Conservation (phyloP, 805 yeast genomes). For the Candida cerambycidarum region DNA sequence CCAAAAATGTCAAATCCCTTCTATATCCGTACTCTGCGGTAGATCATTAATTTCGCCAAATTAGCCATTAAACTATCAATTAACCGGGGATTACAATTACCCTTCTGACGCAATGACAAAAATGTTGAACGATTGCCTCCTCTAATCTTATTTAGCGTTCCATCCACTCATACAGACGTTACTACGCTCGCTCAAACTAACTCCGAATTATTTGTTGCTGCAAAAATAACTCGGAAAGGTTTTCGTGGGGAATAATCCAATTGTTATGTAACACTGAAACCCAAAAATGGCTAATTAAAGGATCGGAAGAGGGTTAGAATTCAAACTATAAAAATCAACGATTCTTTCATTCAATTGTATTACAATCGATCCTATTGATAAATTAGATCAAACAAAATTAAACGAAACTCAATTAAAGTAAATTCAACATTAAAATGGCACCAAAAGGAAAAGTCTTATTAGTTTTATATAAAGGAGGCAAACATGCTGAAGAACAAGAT, state of each 20-base stretch:
- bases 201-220: conserved; percentile 2
- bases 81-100: too few relatives aligned
- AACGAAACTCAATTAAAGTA: too few relatives aligned
- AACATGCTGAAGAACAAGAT: conserved; percentile 60
- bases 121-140: too few relatives aligned
- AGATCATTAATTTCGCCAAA: too few relatives aligned
- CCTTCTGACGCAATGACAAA: too few relatives aligned
- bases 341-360: background rate
- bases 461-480: conserved; percentile 58
- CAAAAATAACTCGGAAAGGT: conserved; percentile 7
- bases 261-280: background rate
- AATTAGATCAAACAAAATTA: background rate
- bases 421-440: conserved; percentile 14
- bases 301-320: background rate
- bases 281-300: conserved; percentile 3
- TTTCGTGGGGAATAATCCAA: conserved; percentile 4
- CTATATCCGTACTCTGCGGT: too few relatives aligned
- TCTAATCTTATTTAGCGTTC: background rate
- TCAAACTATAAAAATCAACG: background rate
- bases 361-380: background rate
- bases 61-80: too few relatives aligned
- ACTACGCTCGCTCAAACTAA: background rate
- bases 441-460: conserved; percentile 46
- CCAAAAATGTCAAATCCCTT: too few relatives aligned
- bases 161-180: background rate